phyloP scores from a whole-genome alignment of 441 rosid genomes.

The Euphorbia corollata region DNA sequence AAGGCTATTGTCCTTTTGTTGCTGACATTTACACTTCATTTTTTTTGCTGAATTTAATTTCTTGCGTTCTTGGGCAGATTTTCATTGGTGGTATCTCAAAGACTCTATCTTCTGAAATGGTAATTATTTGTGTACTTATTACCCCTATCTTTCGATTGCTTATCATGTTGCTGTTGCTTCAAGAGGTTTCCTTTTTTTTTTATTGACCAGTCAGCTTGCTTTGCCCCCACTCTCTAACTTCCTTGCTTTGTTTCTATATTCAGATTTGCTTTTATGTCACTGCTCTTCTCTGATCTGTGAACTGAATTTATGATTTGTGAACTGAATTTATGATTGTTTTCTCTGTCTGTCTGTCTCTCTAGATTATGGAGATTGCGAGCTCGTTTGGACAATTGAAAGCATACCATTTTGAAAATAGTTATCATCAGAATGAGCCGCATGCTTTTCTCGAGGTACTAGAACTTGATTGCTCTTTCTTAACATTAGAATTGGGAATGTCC shows the following conservation, averaged over 20 bases:
- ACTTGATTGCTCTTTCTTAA: conserved; percentile 15
- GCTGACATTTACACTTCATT: conserved; percentile 4
- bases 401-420: conserved; percentile 43
- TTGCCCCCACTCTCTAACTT: not conserved
- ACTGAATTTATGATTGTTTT: not conserved
- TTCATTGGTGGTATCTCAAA: conserved; percentile 83
- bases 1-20: not conserved
- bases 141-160: not conserved
- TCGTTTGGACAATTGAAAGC: conserved; percentile 81
- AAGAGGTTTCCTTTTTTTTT: not conserved
- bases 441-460: conserved; percentile 80
- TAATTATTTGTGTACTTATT: conserved; percentile 27
- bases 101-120: conserved; percentile 71
- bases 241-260: conserved; percentile 2
- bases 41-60: not conserved
- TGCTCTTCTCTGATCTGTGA: not conserved
- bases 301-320: not conserved
- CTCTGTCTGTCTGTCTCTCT: conserved; percentile 16
- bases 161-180: not conserved
- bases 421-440: conserved; percentile 30
- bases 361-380: conserved; percentile 80
- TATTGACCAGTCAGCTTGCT: not conserved
- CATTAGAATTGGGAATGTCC: conserved; percentile 3
- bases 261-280: not conserved
- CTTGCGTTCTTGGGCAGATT: conserved; percentile 46